Conservation (phyloP, 208 protist species). For the Leishmania tropica region DNA sequence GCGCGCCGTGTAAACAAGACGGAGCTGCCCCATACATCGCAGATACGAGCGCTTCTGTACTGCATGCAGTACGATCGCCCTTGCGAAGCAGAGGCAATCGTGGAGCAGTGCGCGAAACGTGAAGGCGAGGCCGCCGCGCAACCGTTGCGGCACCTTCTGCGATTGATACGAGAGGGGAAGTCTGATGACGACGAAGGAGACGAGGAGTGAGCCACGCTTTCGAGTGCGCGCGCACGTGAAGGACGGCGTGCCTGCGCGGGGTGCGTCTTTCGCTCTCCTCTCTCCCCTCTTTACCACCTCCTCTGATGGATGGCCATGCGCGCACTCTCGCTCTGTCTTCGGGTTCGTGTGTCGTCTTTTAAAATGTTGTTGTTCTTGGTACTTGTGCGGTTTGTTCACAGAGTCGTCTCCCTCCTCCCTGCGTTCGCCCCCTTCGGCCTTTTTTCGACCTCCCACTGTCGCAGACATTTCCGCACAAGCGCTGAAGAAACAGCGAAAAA, state of each 20-base stretch:
- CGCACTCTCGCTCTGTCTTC: background rate
- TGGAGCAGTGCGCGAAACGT: conserved; percentile 44
- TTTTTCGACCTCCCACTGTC: background rate
- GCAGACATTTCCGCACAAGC: too few species aligned
- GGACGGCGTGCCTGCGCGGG: background rate
- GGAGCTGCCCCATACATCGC: conserved; percentile 58
- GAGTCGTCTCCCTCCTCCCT: background rate
- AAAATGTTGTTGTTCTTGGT: background rate
- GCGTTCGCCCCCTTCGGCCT: background rate
- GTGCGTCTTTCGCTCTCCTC: background rate
- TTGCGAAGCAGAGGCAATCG: conserved; percentile 72
- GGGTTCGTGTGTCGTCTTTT: background rate
- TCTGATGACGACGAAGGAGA: background rate
- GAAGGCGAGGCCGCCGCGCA: conserved; percentile 38
- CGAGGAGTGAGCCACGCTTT: background rate
- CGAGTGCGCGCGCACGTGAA: background rate
- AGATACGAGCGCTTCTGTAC: conserved; percentile 76
- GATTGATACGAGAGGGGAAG: conserved; percentile 30
- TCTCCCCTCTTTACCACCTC: background rate
- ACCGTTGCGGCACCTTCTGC: conserved; percentile 60
- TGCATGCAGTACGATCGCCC: conserved; percentile 78
- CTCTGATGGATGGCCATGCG: background rate
- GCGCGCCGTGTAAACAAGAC: conserved; percentile 65
- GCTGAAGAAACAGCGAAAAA: background rate
- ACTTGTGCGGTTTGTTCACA: background rate